Evolutionary conservation across 2,329 filamentous ascomycete species (phyloP).

Genomic region (Cryoendolithus antarcticus): DNA sequence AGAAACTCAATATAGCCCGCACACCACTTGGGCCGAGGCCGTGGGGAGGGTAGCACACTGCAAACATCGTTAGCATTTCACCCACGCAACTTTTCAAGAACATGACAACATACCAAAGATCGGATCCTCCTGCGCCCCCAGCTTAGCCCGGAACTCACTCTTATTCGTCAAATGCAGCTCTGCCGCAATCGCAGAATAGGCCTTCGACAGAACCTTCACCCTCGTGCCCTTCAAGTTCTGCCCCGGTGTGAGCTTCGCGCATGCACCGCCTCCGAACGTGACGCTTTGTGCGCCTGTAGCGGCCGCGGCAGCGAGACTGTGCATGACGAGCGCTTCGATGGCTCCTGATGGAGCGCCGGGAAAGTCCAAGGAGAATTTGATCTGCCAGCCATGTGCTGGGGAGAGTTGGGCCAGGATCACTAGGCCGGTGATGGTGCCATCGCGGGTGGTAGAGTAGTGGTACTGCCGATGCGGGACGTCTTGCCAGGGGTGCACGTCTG

Average conservation of each 20-base stretch:
- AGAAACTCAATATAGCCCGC: conserved; percentile 79
- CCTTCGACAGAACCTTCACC: conserved; percentile 68
- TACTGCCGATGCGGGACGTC: conserved; percentile 75
- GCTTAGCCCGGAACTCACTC: conserved; percentile 81
- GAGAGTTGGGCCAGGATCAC: conserved; percentile 75
- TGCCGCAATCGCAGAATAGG: conserved; percentile 69
- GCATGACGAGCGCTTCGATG: conserved; percentile 71
- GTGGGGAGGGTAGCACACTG: conserved; percentile 74
- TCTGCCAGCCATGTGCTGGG: conserved; percentile 75
- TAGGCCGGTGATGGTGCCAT: conserved; percentile 61
- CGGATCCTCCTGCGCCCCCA: conserved; percentile 71
- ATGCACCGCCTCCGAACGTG: conserved; percentile 80
- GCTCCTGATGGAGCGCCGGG: conserved; percentile 73
- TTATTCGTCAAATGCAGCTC: conserved; percentile 74
- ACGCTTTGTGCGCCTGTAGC: conserved; percentile 51
- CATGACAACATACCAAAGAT: conserved; percentile 51
- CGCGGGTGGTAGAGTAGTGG: conserved; percentile 63
- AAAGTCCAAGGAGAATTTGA: conserved; percentile 95
- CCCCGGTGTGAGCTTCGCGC: conserved; percentile 59
- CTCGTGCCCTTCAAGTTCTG: conserved; percentile 71
- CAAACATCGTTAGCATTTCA: conserved; percentile 6
- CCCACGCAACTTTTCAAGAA: no score
- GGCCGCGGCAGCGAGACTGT: conserved; percentile 51
- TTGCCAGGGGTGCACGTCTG: conserved; percentile 79
- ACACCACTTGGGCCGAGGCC: conserved; percentile 72